These are phyloP conservation scores for Lachancea thermotolerans DNA, from an alignment of 805 yeast genomes.

Conservation along the genomic window DNA sequence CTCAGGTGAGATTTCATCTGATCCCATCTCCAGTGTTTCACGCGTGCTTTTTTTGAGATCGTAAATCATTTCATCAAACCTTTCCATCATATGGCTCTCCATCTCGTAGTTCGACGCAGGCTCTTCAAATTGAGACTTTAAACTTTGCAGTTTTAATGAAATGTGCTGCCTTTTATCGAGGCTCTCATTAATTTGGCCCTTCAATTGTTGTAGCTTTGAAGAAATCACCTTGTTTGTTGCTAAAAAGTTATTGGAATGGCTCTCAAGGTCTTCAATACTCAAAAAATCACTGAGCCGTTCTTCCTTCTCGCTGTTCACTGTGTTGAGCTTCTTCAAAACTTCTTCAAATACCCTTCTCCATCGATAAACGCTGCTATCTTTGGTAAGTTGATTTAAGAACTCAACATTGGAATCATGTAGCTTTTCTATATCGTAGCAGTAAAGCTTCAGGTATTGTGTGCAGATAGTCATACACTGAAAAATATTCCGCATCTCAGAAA, in stretches of 20 bases:
- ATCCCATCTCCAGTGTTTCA: constrained; percentile 15
- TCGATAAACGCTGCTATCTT: constrained; percentile 37
- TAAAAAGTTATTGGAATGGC: constrained; percentile 9
- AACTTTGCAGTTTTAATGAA: constrained; percentile 5
- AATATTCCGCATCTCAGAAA: constrained; percentile 35
- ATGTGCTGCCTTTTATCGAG: constrained; percentile 10
- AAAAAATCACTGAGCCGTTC: constrained; percentile 16
- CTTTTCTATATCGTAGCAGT: constrained; percentile 44
- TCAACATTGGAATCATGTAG: constrained; percentile 35
- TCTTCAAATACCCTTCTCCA: constrained; percentile 35
- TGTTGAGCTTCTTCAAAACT: constrained; percentile 13
- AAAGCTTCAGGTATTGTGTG: constrained; percentile 43
- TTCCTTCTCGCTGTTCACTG: constrained; percentile 9
- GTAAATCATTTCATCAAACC: constrained; percentile 21
- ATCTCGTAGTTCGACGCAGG: constrained; percentile 15
- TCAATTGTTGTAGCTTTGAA: constrained; percentile 13
- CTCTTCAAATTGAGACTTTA: constrained; percentile 11
- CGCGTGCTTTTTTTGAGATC: constrained; percentile 14
- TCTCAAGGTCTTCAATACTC: constrained; percentile 8
- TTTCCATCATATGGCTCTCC: constrained; percentile 22
- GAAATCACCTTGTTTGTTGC: constrained; percentile 13
- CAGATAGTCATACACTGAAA: constrained; percentile 43
- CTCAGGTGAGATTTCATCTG: constrained; percentile 3
- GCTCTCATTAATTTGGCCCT: constrained; percentile 16
- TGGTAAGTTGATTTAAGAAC: constrained; percentile 34